Evolutionary conservation across 2,329 filamentous ascomycete genomes (phyloP).

Genomic region (Xylariomycetidae sp.): DNA sequence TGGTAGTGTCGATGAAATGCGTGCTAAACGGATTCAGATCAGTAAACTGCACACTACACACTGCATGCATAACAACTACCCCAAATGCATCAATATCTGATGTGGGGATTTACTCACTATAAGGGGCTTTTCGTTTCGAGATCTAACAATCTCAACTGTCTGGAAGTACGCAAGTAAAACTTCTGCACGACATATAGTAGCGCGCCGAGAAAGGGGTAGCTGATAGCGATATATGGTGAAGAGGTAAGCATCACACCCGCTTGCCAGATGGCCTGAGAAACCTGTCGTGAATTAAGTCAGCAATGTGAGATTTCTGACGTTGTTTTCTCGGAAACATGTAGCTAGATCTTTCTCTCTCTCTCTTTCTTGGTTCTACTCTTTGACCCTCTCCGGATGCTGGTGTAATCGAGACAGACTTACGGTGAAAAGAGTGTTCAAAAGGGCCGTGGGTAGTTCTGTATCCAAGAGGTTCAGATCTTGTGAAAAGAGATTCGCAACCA

Average conservation of each 20-base stretch:
- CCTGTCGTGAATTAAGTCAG: no score
- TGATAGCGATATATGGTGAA: conserved; percentile 28
- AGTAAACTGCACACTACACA: no score
- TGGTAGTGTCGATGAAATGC: conserved; percentile 39
- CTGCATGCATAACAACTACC: neutral
- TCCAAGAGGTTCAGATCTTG: conserved; percentile 41
- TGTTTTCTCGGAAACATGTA: no score
- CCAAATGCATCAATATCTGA: no score
- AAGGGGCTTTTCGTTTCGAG: conserved; percentile 7
- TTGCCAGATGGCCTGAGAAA: conserved; percentile 38
- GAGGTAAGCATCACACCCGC: conserved; percentile 40
- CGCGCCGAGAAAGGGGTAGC: conserved; percentile 1
- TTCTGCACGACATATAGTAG: conserved; percentile 3
- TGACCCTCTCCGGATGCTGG: no score
- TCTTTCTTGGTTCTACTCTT: no score
- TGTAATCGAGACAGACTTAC: conserved; percentile 13
- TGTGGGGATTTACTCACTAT: conserved; percentile 4
- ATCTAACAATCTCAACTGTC: conserved; percentile 8
- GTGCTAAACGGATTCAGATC: conserved; percentile 14
- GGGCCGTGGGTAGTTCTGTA: conserved; percentile 29
- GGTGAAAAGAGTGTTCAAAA: conserved; percentile 25
- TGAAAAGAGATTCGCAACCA: conserved; percentile 39
- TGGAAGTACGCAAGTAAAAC: conserved; percentile 8
- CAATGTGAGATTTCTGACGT: no score
- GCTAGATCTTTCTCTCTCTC: no score